Percentiles rank a stretch among this genome's conserved stretches.
Conservation (phyloP, 139 green algal species). For the Tetraselmis striata region DNA sequence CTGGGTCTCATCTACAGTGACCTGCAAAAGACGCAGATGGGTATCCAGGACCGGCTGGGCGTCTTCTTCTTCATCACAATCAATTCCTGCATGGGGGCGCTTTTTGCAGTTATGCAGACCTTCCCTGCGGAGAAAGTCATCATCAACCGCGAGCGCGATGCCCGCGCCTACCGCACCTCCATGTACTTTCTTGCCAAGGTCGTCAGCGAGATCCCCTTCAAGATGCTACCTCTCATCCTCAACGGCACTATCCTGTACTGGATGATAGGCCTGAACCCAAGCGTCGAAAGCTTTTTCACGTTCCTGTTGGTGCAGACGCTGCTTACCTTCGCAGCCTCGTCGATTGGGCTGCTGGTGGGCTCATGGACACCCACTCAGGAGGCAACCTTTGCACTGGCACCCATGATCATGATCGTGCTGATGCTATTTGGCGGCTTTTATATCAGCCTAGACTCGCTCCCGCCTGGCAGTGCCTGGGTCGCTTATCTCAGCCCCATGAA, state of each 20-base stretch:
- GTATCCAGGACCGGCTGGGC: constrained; percentile 61
- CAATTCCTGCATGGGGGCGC: constrained; percentile 12
- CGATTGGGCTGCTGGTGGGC: constrained; percentile 2
- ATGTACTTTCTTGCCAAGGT: constrained; percentile 51
- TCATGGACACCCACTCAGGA: constrained; percentile 27
- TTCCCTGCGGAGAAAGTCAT: constrained; percentile 32
- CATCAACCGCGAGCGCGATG: constrained; percentile 33
- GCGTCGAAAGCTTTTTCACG: constrained; percentile 39
- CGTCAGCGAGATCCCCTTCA: constrained; percentile 30
- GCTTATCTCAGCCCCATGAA: not conserved
- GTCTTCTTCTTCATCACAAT: constrained; percentile 43
- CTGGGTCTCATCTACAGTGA: constrained; percentile 35
- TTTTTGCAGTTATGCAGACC: constrained; percentile 29
- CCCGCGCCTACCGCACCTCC: constrained; percentile 41
- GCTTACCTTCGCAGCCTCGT: constrained; percentile 19
- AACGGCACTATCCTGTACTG: constrained; percentile 27
- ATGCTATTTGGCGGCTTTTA: constrained; percentile 56
- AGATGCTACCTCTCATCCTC: constrained; percentile 31
- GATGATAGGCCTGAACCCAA: constrained; percentile 30
- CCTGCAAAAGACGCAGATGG: constrained; percentile 27
- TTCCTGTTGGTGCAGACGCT: constrained; percentile 36
- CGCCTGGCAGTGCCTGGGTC: constrained; percentile 4
- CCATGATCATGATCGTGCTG: constrained; percentile 39
- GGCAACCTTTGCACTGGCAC: constrained; percentile 40
- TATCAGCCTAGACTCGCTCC: constrained; percentile 36